phyloP scores from a whole-genome alignment of 768 basidiomycete species.

The Amylocystis lapponica region DNA sequence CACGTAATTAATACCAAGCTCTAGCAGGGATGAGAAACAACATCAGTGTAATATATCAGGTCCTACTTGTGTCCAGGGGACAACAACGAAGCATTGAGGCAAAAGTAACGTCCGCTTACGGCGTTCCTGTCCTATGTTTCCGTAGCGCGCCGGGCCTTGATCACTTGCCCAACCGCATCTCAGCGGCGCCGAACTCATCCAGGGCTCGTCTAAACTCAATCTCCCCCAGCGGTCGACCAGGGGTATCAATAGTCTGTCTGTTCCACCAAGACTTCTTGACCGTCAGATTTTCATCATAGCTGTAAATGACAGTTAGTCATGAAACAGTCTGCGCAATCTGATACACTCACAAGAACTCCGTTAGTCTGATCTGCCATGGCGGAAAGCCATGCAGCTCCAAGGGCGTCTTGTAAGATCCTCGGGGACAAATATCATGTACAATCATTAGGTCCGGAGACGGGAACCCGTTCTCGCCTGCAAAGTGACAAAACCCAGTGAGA shows the following conservation, averaged over 20 bases:
- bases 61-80: no score
- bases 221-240: slow-evolving; percentile 27
- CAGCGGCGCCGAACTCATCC: slow-evolving; percentile 66
- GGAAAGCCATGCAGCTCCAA: slow-evolving; percentile 73
- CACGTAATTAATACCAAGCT: no score
- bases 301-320: slow-evolving; percentile 3
- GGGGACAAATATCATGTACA: slow-evolving; percentile 50
- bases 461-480: slow-evolving; percentile 45
- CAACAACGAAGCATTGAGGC: no score
- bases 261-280: slow-evolving; percentile 7
- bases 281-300: slow-evolving; percentile 16
- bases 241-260: not conserved
- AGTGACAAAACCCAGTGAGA: slow-evolving; percentile 1
- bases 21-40: no score
- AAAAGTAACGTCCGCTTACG: no score
- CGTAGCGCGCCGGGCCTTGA: no score
- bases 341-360: slow-evolving; percentile 66
- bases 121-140: no score
- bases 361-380: slow-evolving; percentile 80
- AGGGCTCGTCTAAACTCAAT: slow-evolving; percentile 60
- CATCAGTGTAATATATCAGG: no score
- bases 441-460: slow-evolving; percentile 75
- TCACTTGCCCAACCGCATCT: slow-evolving; percentile 75
- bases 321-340: slow-evolving; percentile 1
- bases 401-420: slow-evolving; percentile 34